These are phyloP conservation scores for Crithidia mellificae DNA, from an alignment of 208 protist species.

Conservation along the genomic window DNA sequence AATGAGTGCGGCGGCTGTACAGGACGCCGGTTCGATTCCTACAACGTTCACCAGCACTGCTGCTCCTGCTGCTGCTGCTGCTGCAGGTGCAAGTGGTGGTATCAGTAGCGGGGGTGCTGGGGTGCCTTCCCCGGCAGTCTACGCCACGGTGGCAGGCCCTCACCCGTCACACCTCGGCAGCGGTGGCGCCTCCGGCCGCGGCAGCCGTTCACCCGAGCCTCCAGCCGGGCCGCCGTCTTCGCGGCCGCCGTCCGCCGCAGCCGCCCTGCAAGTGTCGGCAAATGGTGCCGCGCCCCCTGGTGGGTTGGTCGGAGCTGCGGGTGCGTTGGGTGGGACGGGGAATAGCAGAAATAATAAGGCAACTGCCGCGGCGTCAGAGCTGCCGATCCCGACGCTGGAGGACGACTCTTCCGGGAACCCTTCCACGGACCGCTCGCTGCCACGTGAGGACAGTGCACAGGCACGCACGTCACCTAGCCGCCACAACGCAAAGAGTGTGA, in stretches of 20 bases:
- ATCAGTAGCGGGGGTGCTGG: too few species aligned
- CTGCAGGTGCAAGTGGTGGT: too few species aligned
- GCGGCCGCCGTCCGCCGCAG: not conserved
- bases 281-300: not conserved
- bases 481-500: too few species aligned
- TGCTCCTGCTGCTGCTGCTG: too few species aligned
- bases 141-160: conserved; percentile 5
- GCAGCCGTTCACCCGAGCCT: conserved; percentile 1
- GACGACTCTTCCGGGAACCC: not conserved
- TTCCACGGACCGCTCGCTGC: not conserved
- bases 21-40: too few species aligned
- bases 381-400: conserved; percentile 3
- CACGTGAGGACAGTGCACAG: not conserved
- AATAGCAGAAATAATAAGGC: too few species aligned
- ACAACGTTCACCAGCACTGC: too few species aligned
- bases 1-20: too few species aligned
- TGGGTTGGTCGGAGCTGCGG: not conserved
- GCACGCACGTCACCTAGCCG: not conserved
- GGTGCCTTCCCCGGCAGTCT: too few species aligned
- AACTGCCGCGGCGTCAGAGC: not conserved
- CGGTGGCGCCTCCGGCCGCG: not conserved
- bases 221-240: not conserved
- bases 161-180: conserved; percentile 1
- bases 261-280: not conserved
- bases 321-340: too few species aligned